Evolutionary conservation across 441 rosid genomes (phyloP).

Genomic region (Syzygium syzygioides): DNA sequence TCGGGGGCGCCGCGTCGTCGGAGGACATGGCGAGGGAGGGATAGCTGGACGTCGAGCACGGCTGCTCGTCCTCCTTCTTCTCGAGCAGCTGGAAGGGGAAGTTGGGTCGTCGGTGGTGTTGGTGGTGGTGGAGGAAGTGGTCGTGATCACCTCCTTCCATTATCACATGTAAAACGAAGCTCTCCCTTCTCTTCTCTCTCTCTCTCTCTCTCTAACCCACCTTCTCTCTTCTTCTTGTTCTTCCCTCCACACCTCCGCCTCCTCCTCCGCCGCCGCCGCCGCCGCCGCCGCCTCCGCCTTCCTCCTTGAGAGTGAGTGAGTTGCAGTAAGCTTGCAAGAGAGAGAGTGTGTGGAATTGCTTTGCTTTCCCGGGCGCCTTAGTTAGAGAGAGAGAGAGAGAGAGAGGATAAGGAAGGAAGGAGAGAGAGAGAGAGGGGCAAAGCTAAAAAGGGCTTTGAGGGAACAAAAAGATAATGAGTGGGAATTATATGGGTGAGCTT

Average conservation of each 20-base stretch:
- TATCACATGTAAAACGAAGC: slow-evolving; percentile 10
- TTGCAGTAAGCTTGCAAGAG: neutral
- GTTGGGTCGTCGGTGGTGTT: slow-evolving; percentile 34
- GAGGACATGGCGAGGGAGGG: slow-evolving; percentile 41
- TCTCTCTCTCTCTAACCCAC: neutral
- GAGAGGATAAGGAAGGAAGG: neutral
- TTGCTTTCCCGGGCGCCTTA: neutral
- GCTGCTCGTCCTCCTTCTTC: slow-evolving; percentile 45
- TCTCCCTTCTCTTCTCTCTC: neutral
- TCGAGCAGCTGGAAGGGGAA: slow-evolving; percentile 79
- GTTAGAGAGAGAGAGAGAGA: slow-evolving; percentile 13
- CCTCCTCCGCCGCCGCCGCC: neutral
- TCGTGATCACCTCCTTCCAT: slow-evolving; percentile 52
- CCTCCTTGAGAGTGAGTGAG: neutral
- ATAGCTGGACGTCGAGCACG: slow-evolving; percentile 48
- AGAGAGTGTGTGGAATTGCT: neutral
- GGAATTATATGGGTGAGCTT: slow-evolving; percentile 54
- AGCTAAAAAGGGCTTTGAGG: slow-evolving; percentile 35
- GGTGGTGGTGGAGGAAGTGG: slow-evolving; percentile 28
- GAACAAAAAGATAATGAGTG: slow-evolving; percentile 39
- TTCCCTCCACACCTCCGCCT: neutral
- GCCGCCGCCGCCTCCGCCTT: neutral
- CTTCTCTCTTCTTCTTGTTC: slow-evolving; percentile 22
- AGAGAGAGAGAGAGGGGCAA: slow-evolving; percentile 30
- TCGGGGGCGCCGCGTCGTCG: neutral